Conservation (phyloP, 352 stramenopile species). For the Globisporangium echinulatum region DNA sequence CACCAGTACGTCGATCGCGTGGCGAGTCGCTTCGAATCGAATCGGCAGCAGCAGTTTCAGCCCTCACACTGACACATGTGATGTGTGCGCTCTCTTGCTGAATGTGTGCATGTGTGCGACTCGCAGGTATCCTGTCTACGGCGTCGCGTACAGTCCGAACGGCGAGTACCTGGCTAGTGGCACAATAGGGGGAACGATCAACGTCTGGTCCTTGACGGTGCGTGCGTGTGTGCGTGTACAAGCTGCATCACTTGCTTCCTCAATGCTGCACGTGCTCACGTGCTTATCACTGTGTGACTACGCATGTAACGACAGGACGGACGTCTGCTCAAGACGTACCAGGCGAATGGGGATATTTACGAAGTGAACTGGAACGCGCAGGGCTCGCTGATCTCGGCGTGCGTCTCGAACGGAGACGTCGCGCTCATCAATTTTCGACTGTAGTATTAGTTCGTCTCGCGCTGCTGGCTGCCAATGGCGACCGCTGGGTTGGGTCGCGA, state of each 20-base stretch:
- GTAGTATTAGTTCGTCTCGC: conserved; percentile 65
- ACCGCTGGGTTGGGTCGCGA: too few relatives aligned
- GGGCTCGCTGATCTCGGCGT: conserved; percentile 81
- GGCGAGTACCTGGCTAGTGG: conserved; percentile 95
- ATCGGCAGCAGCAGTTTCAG: too few relatives aligned
- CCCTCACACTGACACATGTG: too few relatives aligned
- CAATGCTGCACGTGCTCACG: not conserved
- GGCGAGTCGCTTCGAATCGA: too few relatives aligned
- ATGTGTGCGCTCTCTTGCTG: too few relatives aligned
- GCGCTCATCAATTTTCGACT: conserved; percentile 88
- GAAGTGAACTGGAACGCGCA: conserved; percentile 97
- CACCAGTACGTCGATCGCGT: conserved; percentile 70
- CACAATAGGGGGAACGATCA: conserved; percentile 95
- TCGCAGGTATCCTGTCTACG: conserved; percentile 81
- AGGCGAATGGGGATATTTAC: conserved; percentile 96
- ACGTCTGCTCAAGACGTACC: conserved; percentile 80
- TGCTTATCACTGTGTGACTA: not conserved
- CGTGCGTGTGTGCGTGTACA: conserved; percentile 13
- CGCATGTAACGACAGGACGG: conserved; percentile 35
- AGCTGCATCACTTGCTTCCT: not conserved
- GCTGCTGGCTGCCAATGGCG: too few relatives aligned
- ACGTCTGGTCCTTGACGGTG: conserved; percentile 96
- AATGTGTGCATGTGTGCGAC: not conserved
- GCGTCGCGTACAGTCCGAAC: conserved; percentile 80
- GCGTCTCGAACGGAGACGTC: conserved; percentile 82